These are phyloP conservation scores for Heritiera fomes DNA, from an alignment of 345 rosid genomes.

Conservation along the genomic window DNA sequence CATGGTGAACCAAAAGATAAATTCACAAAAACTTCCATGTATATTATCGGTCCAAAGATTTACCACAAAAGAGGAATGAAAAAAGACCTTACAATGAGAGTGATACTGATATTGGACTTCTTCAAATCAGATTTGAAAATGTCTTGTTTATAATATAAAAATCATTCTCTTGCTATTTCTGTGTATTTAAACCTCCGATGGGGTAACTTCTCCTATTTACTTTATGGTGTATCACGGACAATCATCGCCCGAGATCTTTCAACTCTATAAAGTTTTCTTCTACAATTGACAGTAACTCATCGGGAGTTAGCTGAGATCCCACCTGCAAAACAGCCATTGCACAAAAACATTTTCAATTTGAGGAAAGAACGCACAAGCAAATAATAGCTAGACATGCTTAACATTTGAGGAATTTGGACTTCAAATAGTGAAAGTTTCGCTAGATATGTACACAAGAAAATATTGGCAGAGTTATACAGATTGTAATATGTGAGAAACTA, in stretches of 20 bases:
- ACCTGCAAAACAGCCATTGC: slow-evolving; percentile 33
- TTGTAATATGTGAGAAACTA: background rate
- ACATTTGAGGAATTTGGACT: background rate
- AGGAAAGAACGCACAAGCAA: background rate
- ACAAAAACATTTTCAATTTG: background rate
- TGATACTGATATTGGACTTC: slow-evolving; percentile 23
- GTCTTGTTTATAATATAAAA: slow-evolving; percentile 12
- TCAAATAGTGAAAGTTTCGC: background rate
- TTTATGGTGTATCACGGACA: slow-evolving; percentile 8
- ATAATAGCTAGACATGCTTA: background rate
- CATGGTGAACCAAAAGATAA: slow-evolving; percentile 22
- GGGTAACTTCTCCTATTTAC: slow-evolving; percentile 14
- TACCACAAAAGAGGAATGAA: background rate
- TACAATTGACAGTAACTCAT: slow-evolving; percentile 27
- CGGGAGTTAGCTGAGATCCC: slow-evolving; percentile 22
- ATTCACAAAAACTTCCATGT: slow-evolving; percentile 7
- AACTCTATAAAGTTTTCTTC: slow-evolving; percentile 48
- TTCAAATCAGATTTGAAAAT: slow-evolving; percentile 18
- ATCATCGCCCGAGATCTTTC: slow-evolving; percentile 41
- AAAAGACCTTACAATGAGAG: slow-evolving; percentile 32
- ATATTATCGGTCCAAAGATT: background rate
- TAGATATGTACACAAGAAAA: background rate
- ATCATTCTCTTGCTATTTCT: slow-evolving; percentile 11
- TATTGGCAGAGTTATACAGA: background rate
- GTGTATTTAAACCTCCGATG: background rate